A percentile compares a stretch with the other conserved stretches of the same genome.
phyloP scores from a whole-genome alignment of 106 monocot genomes.

The Platanthera zijinensis region DNA sequence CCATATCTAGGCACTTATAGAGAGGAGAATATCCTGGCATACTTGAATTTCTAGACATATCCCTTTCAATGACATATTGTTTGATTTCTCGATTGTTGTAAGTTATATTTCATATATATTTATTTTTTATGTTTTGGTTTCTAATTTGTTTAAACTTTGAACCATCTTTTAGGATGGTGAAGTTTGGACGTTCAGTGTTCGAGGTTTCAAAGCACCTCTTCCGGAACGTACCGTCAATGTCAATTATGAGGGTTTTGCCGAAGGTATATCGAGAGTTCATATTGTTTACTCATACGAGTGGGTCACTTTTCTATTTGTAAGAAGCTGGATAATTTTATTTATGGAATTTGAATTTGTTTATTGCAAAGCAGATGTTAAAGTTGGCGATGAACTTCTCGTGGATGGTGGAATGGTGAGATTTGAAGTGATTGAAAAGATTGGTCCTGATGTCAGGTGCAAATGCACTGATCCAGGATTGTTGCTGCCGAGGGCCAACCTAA shows the following conservation, averaged over 20 bases:
- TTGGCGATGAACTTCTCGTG: slow-evolving; percentile 96
- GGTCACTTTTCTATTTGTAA: neutral
- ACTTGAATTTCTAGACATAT: neutral
- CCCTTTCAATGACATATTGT: neutral
- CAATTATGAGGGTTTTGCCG: slow-evolving; percentile 95
- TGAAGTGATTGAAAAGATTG: slow-evolving; percentile 95
- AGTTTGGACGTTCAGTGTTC: slow-evolving; percentile 93
- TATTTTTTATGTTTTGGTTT: neutral
- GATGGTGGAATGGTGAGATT: slow-evolving; percentile 99
- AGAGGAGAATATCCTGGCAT: neutral
- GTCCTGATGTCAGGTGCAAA: slow-evolving; percentile 89
- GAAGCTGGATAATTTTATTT: neutral
- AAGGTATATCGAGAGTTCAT: slow-evolving; percentile 37
- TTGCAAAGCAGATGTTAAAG: slow-evolving; percentile 60
- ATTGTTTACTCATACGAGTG: neutral
- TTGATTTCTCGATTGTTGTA: neutral
- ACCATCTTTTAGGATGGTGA: slow-evolving; percentile 75
- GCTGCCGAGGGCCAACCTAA: slow-evolving; percentile 52
- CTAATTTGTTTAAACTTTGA: neutral
- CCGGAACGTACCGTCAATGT: slow-evolving; percentile 86
- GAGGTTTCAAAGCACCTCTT: slow-evolving; percentile 62
- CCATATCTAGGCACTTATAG: neutral
- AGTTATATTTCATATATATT: neutral
- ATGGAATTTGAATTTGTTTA: neutral
- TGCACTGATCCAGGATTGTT: slow-evolving; percentile 75